Evolutionary conservation across 179 eudicot species (phyloP).

Genomic region (Spergularia azorica): DNA sequence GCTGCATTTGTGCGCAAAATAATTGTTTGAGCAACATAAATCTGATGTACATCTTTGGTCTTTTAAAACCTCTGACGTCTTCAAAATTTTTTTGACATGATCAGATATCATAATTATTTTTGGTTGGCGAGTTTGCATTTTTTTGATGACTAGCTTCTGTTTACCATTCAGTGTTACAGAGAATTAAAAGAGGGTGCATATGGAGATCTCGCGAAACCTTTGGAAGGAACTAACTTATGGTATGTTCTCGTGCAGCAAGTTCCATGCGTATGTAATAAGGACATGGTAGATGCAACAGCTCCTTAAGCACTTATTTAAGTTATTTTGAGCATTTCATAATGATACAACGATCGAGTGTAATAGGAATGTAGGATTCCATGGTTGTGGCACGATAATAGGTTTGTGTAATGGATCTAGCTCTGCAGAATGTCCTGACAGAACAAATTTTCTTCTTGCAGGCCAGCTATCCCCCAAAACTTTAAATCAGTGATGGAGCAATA

Average conservation of each 20-base stretch:
- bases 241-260: conserved; percentile 31
- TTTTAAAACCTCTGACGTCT: not conserved
- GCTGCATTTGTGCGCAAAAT: no score
- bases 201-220: conserved; percentile 66
- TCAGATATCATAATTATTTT: not conserved
- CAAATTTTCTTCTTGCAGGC: conserved; percentile 59
- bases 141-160: not conserved
- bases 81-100: not conserved
- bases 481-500: conserved; percentile 77
- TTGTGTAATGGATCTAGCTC: not conserved
- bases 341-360: not conserved
- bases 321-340: not conserved
- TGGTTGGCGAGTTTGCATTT: not conserved
- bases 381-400: not conserved
- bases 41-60: no score
- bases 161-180: conserved; percentile 64
- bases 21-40: no score
- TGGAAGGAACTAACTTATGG: conserved; percentile 86
- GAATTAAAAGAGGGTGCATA: conserved; percentile 63
- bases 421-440: not conserved
- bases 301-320: not conserved
- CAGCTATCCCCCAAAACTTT: conserved; percentile 61
- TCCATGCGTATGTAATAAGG: not conserved
- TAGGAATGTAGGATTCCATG: not conserved
- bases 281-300: not conserved